Base-by-base conservation (phyloP, 768 basidiomycete genomes). In the Termitomyces sp. region DNA sequence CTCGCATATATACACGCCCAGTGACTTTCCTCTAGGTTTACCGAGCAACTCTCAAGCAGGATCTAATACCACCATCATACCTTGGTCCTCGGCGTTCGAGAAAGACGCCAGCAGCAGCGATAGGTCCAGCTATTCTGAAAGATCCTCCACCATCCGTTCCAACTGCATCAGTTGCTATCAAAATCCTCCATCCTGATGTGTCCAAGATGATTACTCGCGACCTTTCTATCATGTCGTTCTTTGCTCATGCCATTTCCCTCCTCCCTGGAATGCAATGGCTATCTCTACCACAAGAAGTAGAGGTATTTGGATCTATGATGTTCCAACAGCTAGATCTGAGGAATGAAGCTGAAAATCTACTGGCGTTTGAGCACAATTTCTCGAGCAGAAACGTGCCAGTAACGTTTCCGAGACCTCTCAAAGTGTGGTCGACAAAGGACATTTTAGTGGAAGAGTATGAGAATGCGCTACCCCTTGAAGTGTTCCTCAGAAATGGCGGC, bases 291-390 rank as follows among this genome's bases (percentile, higher is more conserved):
- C 92, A 99, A 65, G 97, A 99, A 70, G 96, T 98, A 7, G 75
- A 84, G 24, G 92, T 96, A 4, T 99, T 99, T 70, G 97, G 97
- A 7, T 73, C 79, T 33, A 96, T 99, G 94, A 99, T 99, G 97
- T 82, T 84, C 67, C 89, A 86, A 64, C 97, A 99, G 70, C 80
- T 98, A 22, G 94, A 98, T 72, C 75, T 99, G 48, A 80, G 93
- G 36, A 82, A 88, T 59, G 97, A 99, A 70, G 94, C 91, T 0
- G 83, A 90, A 61, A 98, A 98, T 71, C 73, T 99, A 54, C 73
- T 83, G 26, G 79, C 75, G 1, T 99, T 99, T 66, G 94, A 96
- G 72, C 73, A 79, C 52, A 93, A 98, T 68, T 99, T 99, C 65
- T 78, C 82, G 9, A 77, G 83, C 32, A 81, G 94, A 59, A 86